Evolutionary conservation across 2,329 filamentous ascomycete species (phyloP), one percentile per base, ranked within the genome.

Genomic region (Chrysoporthe puriensis): DNA sequence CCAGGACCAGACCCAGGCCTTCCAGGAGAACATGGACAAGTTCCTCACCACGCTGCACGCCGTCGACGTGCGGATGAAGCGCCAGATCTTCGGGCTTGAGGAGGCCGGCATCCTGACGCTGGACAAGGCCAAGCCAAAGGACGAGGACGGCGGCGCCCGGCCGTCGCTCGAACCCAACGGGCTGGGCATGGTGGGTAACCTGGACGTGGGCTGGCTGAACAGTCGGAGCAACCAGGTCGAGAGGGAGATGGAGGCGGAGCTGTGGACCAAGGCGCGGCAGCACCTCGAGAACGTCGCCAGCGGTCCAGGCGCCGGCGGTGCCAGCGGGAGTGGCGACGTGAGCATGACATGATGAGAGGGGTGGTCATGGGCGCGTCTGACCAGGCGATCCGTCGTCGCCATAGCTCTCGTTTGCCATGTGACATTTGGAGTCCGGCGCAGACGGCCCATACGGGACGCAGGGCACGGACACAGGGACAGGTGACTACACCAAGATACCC

Each of bases 131-230:
- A 66, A 73, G 69, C 44, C 74, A 69, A 68, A 77, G 72, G 62
- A 60, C 7, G 58, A 69, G 44, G 56, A 72, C 57, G 44, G 54
- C 62, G 4, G 62, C 70, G 64, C 74, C 11, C 78, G 77, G 56
- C 76, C 79, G 14, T 81, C 82, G 11, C 63, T 70, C 42, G 80
- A 88, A 76, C 83, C 88, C 50, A 81, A 87, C 57, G 86, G 84
- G 50, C 79, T 82, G 66, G 87, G 83, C 32, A 83, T 82, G 73
- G 85, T 88, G 44, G 86, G 86, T 11, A 81, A 80, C 40, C 82
- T 97, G 64, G 94, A 97, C 76, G 90, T 96, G 16, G 94, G 94
- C 43, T 95, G 92, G 88, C 79, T 98, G 73, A 98, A 97, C 76
- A 94, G 92, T 74, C 86, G 93, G 67, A 93, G 92, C 70, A 91